Evolutionary conservation across 805 yeast genomes (phyloP).

Genomic region (Cyberlindnera xishuangbannaensis): DNA sequence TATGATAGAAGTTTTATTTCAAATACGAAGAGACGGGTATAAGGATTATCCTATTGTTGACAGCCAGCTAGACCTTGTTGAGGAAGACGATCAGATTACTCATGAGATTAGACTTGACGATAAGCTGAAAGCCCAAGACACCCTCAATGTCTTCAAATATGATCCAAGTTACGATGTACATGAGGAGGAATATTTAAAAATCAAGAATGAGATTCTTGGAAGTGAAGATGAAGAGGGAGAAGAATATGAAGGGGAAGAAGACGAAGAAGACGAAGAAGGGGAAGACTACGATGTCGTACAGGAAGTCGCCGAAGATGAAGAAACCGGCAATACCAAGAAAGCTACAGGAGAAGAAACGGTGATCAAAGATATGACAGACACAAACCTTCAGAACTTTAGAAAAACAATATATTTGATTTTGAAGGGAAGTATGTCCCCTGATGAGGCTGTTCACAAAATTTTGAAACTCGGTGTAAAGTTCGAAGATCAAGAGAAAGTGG

Average conservation of each 20-base stretch:
- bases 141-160: conserved; percentile 43
- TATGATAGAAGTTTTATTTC: conserved; percentile 47
- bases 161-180: conserved; percentile 46
- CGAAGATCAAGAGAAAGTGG: conserved; percentile 46
- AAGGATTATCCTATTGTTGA: conserved; percentile 34
- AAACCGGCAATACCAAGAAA: too few relatives aligned
- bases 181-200: conserved; percentile 41
- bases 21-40: conserved; percentile 40
- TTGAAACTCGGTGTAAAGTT: conserved; percentile 41
- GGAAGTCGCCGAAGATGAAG: conserved; percentile 29
- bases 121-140: conserved; percentile 38
- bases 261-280: conserved; percentile 6
- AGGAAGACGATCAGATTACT: conserved; percentile 52
- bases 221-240: conserved; percentile 43
- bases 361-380: conserved; percentile 63
- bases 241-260: conserved; percentile 24
- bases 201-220: conserved; percentile 23
- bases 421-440: conserved; percentile 86
- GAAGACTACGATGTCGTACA: neutral
- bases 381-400: conserved; percentile 57
- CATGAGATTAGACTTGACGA: conserved; percentile 55
- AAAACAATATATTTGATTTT: conserved; percentile 75
- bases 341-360: conserved; percentile 12
- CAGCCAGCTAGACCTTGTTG: conserved; percentile 52
- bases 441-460: conserved; percentile 88